These are phyloP conservation scores for Rutstroemia sp. DNA, from an alignment of 2,329 filamentous ascomycete species.

Conservation along the genomic window DNA sequence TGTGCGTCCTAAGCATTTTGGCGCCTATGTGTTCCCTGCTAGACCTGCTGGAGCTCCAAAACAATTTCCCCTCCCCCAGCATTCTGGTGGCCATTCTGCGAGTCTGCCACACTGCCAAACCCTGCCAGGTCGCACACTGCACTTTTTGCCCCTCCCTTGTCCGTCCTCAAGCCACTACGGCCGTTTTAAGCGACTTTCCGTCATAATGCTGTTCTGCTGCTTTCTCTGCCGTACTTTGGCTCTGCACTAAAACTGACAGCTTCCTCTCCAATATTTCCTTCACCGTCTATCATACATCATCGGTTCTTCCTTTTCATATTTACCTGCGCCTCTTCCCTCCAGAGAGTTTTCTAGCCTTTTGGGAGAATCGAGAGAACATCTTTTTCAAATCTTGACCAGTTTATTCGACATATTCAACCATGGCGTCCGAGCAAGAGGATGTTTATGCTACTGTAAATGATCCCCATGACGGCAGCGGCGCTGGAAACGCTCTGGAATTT, in stretches of 20 bases:
- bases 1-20: background rate
- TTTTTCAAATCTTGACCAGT: background rate
- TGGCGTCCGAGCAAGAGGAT: slow-evolving; percentile 42
- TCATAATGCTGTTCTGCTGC: background rate
- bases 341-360: background rate
- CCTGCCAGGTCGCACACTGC: too few species aligned
- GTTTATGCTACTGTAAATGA: slow-evolving; percentile 56
- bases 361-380: background rate
- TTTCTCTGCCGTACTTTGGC: background rate
- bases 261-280: background rate
- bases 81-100: background rate
- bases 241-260: background rate
- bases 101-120: too few species aligned
- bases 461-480: slow-evolving; percentile 12
- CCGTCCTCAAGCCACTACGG: too few species aligned
- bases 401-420: slow-evolving; percentile 16
- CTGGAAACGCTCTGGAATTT: background rate
- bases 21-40: background rate
- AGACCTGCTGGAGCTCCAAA: background rate
- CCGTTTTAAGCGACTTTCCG: background rate
- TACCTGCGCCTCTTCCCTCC: background rate
- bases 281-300: too few species aligned
- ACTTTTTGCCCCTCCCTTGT: background rate
- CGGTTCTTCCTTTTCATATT: background rate
- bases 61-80: background rate